Evolutionary conservation across 495 filamentous ascomycete species (phyloP), one percentile per base, ranked within the genome.

Genomic region (Neurospora sp.): DNA sequence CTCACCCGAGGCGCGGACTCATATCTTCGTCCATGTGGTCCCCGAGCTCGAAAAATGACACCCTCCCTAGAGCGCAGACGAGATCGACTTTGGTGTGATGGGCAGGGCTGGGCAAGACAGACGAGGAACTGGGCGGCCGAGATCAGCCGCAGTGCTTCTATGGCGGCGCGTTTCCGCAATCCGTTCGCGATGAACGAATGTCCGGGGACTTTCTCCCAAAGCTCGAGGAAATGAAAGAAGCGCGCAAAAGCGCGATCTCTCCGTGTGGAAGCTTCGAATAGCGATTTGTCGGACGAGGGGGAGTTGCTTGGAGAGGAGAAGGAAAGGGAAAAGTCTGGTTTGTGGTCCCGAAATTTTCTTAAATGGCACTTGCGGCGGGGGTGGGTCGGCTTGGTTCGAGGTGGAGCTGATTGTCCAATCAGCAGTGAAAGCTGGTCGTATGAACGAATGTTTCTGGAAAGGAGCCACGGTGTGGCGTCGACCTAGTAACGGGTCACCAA

Each of bases 151-250:
- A 83, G 90, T 96, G 93, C 93, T 97, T 97, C 90, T 97, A 93
- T 96, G 94, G 93, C 93, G 94, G 93, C 92, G 93, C 93, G 92
- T 97, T 96, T 96, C 92, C 93, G 93, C 92, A 86, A 78, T 87
- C 79, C 84, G 77, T 39, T 71, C 12, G 39, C 31, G 72, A 42
- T 83, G 84, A 84, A 88, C 88, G 88, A 89, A 76, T 92, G 94
- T 98, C 96, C 95, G 96, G 94, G 96, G 96, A 99, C 96, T 99
- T 99, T 99, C 94, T 96, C 95, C 96, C 93, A 92, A 97, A 97
- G 93, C 93, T 79, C 70, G 37, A 66, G 40, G 39, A 38, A 71
- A 78, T 75, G 77, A 73, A 82, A 79, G 83, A 81, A 81, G 76
- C 79, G 79, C 76, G 81, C 71, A 16, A 78, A 78, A 41, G 76